Evolutionary conservation across 2,329 filamentous ascomycete genomes (phyloP).

Genomic region (Phyllosticta citriasiana): DNA sequence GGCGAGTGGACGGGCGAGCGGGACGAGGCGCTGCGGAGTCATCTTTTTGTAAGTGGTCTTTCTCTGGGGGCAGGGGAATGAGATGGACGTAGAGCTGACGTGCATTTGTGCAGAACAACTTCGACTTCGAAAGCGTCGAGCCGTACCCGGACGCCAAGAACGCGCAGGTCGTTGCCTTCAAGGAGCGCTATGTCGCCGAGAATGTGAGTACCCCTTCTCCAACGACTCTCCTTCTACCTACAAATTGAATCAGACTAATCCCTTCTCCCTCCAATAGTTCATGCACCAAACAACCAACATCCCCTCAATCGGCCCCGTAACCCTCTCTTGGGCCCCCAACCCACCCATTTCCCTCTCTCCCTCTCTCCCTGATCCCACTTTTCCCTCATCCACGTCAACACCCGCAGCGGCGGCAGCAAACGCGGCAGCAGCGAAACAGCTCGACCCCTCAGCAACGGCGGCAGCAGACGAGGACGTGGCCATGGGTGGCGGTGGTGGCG

Average conservation of each 20-base stretch:
- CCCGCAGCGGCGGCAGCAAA: no score
- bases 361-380: neutral
- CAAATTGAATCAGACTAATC: neutral
- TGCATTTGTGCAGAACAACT: slow-evolving; percentile 18
- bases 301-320: slow-evolving; percentile 53
- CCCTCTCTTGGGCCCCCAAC: slow-evolving; percentile 53
- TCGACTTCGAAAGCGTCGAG: slow-evolving; percentile 29
- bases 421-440: neutral
- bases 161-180: slow-evolving; percentile 32
- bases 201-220: slow-evolving; percentile 27
- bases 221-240: neutral
- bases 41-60: slow-evolving; percentile 42
- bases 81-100: slow-evolving; percentile 7
- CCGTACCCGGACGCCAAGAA: slow-evolving; percentile 29
- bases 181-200: slow-evolving; percentile 53
- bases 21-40: slow-evolving; percentile 61
- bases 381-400: neutral
- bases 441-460: neutral
- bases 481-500: neutral
- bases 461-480: neutral
- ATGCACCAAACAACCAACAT: slow-evolving; percentile 45
- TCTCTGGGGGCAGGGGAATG: no score
- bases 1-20: slow-evolving; percentile 51
- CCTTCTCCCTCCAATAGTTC: slow-evolving; percentile 24
- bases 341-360: neutral